A percentile compares a stretch with the other conserved stretches of the same genome.
Conservation (phyloP, 2,329 filamentous ascomycete genomes). For the Penicillium brasilianum region DNA sequence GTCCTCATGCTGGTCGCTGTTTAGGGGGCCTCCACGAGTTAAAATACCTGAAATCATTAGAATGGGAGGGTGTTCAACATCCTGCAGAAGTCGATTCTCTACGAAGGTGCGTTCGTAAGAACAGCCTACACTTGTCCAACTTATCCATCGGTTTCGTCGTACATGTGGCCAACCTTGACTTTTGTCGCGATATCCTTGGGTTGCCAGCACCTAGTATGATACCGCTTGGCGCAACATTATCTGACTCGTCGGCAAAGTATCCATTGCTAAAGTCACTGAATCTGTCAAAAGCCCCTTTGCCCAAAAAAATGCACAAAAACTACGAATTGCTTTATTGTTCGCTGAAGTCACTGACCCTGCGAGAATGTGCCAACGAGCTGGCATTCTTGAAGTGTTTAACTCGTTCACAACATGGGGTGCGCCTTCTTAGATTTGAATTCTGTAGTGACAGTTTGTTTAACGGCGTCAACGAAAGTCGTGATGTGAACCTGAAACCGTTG, state of each 20-base stretch:
- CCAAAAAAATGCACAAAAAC: background rate
- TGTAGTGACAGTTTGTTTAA: constrained; percentile 10
- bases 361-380: constrained; percentile 12
- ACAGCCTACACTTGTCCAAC: constrained; percentile 6
- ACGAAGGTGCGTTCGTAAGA: constrained; percentile 10
- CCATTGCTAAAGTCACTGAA: constrained; percentile 5
- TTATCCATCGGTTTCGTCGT: constrained; percentile 12
- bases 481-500: constrained; percentile 8
- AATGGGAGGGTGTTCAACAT: constrained; percentile 14
- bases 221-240: background rate
- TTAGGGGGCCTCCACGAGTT: constrained; percentile 10
- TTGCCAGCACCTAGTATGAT: background rate
- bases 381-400: constrained; percentile 10
- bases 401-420: constrained; percentile 2
- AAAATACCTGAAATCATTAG: constrained; percentile 3
- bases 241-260: constrained; percentile 3
- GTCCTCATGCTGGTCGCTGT: constrained; percentile 8
- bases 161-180: background rate
- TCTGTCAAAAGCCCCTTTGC: background rate
- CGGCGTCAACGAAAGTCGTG: background rate
- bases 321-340: background rate
- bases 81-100: constrained; percentile 14
- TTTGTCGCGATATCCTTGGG: constrained; percentile 7
- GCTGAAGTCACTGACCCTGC: constrained; percentile 10
- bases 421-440: constrained; percentile 14